Conservation (phyloP, 78 protist species). For the Creolimax fragrantissima region DNA sequence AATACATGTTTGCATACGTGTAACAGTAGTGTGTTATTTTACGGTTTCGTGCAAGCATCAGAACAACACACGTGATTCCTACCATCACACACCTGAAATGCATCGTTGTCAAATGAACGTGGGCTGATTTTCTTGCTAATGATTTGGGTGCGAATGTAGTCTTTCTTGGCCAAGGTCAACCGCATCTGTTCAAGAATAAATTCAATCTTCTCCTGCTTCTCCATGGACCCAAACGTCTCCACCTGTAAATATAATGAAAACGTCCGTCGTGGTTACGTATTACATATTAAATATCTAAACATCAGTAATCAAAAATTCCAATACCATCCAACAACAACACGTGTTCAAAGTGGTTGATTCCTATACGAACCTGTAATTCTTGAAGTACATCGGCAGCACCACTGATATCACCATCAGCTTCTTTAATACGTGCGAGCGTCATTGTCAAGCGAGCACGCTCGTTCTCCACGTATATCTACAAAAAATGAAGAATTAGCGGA, state of each 20-base stretch:
- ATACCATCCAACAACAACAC: no score
- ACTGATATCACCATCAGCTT: conserved; percentile 27
- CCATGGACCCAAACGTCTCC: conserved; percentile 54
- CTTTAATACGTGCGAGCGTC: conserved; percentile 7
- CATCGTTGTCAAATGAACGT: conserved; percentile 3
- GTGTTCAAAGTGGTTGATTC: no score
- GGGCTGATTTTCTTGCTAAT: conserved; percentile 25
- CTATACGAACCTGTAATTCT: conserved; percentile 42
- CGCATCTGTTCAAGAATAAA: conserved; percentile 51
- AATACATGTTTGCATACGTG: no score
- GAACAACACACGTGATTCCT: not conserved
- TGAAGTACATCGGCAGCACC: conserved; percentile 41
- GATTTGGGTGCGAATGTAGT: conserved; percentile 29
- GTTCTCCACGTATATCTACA: conserved; percentile 42
- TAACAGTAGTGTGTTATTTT: no score
- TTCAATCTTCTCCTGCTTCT: conserved; percentile 33
- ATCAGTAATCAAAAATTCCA: no score
- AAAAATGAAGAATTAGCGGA: not conserved
- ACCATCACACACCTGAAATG: not conserved
- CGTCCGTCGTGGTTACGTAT: no score
- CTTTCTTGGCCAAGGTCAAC: conserved; percentile 22
- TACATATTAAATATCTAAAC: no score
- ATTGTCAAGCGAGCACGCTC: conserved; percentile 48
- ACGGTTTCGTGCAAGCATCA: no score
- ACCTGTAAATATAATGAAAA: not conserved